Base-by-base conservation (phyloP, 192 early-diverging fungal species). In the Bifiguratus adelaidae region DNA sequence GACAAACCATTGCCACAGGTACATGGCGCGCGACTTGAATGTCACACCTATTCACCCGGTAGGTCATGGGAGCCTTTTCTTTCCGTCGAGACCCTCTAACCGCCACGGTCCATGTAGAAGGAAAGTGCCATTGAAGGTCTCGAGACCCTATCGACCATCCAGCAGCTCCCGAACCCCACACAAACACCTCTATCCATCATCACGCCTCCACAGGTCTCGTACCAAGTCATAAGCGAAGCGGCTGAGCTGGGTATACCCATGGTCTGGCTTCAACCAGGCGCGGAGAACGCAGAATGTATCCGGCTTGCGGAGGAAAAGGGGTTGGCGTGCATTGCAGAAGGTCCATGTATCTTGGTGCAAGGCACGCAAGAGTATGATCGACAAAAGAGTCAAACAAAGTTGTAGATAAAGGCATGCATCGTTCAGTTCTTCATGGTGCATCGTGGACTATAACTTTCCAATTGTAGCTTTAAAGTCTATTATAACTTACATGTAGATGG, bases 231-330 rank as follows among this genome's bases (percentile, higher is more conserved):
- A 18, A 48, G 73, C 30, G 64, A 78, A 30, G 81, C 81, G 4
- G 54, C 65, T 9, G 48, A 63, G 29, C 52, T 81, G 9, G 83
- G 86, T 2, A 77, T 89, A 48, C 60, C 38, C 23, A 50, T 70
- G 16, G 52, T 85, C 15, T 89, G 86, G 86, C 33, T 86, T 8
- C 86, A 89, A 55, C 86, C 86, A 0, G 82, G 79, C 24, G 73
- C 72, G 32, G 82, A 85, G 9, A 60, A 68, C 22, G 45, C 44
- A 25, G 79, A 77, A 33, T 80, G 70, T 0, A 22, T 71, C 4
- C 49, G 46, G 1, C 64, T 59, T 30, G 76, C 77, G 2, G 55
- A 63, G 25, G 43, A 78, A 8, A 46, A 34, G 18, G 56, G 59
- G 2, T 27, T 84, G 30, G 64, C 74, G 30, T 50, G 84, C 5